Evolutionary conservation across 2,329 filamentous ascomycete genomes (phyloP).

Genomic region (Emericellopsis cladophorae): DNA sequence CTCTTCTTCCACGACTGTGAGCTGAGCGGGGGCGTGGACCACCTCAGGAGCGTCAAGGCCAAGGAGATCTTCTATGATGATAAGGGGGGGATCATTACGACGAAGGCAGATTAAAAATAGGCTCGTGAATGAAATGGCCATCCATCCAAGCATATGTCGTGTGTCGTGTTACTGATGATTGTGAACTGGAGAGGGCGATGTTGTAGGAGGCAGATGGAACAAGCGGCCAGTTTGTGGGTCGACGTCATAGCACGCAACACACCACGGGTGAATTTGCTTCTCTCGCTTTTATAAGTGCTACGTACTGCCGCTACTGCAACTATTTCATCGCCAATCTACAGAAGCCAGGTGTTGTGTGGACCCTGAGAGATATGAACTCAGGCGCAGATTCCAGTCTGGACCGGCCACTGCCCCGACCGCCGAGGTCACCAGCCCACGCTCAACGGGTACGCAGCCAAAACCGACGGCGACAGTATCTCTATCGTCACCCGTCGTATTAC

Average conservation of each 20-base stretch:
- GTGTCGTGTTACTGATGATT: no score
- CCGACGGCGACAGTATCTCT: constrained; percentile 64
- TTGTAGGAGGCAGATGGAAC: no score
- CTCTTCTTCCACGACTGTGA: constrained; percentile 67
- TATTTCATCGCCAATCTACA: neutral
- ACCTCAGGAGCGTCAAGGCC: constrained; percentile 62
- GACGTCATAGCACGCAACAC: no score
- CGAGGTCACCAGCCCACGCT: constrained; percentile 20
- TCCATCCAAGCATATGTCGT: no score
- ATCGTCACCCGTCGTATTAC: constrained; percentile 63
- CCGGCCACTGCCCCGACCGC: neutral
- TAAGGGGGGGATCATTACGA: constrained; percentile 45
- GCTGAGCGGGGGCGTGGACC: constrained; percentile 54
- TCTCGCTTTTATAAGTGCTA: no score
- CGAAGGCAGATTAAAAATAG: constrained; percentile 10
- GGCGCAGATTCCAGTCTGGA: no score
- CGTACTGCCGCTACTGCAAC: no score
- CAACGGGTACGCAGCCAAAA: constrained; percentile 54
- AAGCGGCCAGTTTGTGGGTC: no score
- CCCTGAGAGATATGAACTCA: neutral
- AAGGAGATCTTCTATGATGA: constrained; percentile 62
- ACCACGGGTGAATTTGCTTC: no score
- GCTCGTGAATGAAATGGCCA: no score
- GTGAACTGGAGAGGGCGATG: no score
- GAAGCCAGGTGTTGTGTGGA: neutral